A percentile compares a stretch with the other conserved stretches of the same genome.
Conservation (phyloP, 306 rosid genomes). For the Quercus variabilis region DNA sequence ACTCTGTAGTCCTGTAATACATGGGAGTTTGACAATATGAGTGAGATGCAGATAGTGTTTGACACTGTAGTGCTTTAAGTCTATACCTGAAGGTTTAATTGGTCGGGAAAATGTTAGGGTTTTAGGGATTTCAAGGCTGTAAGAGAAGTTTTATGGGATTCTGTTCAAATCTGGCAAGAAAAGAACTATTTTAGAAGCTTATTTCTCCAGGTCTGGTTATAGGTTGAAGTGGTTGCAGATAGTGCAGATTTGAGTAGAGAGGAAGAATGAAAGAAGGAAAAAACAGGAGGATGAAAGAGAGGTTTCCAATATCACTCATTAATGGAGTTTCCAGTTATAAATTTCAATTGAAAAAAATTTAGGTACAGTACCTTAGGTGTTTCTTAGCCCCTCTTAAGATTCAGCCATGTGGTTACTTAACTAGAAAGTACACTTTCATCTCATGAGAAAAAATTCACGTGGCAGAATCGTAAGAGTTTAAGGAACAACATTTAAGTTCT, state of each 20-base stretch:
- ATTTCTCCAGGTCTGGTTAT: background rate
- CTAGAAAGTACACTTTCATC: too few relatives aligned
- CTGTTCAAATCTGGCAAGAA: background rate
- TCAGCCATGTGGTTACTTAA: too few relatives aligned
- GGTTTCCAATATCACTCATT: background rate
- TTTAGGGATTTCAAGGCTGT: background rate
- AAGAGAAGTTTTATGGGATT: background rate
- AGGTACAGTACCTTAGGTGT: too few relatives aligned
- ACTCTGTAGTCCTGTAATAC: background rate
- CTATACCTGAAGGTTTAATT: background rate
- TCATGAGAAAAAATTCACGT: too few relatives aligned
- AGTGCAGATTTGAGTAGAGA: background rate
- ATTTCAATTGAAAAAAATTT: background rate
- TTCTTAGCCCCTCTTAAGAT: too few relatives aligned
- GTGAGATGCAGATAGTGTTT: background rate
- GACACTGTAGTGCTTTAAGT: too few relatives aligned
- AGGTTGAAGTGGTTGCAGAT: constrained; percentile 4
- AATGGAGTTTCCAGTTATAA: background rate
- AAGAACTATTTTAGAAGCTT: background rate
- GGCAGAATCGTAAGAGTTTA: too few relatives aligned
- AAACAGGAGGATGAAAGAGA: background rate
- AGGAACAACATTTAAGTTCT: too few relatives aligned
- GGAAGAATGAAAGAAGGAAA: background rate
- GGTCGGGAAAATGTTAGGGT: background rate
- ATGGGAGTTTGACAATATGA: background rate